These are phyloP conservation scores for Priceomyces haplophilus DNA, from an alignment of 805 yeast genomes.

Conservation along the genomic window DNA sequence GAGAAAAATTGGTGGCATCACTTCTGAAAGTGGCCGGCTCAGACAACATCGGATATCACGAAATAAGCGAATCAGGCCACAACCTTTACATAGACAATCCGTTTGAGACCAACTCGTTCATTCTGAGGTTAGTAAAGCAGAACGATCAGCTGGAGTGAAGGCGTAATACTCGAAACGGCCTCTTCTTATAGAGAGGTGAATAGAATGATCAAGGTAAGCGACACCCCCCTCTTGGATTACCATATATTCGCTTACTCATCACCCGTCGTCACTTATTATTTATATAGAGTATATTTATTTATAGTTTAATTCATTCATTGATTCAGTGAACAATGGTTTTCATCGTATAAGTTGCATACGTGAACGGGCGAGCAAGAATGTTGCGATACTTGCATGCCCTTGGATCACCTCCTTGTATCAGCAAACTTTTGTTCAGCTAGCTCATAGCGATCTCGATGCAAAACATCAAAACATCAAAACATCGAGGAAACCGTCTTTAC, in stretches of 20 bases:
- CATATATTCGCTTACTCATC: not conserved
- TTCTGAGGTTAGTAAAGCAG: constrained; percentile 11
- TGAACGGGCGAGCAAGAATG: no score
- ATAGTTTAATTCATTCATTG: no score
- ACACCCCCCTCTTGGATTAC: not conserved
- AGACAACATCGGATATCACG: constrained; percentile 22
- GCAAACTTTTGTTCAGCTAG: no score
- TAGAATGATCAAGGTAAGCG: not conserved
- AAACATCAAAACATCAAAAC: no score
- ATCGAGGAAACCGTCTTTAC: no score
- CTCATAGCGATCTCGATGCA: no score
- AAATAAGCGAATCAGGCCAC: constrained; percentile 40
- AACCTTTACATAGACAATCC: constrained; percentile 46
- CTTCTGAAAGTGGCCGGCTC: constrained; percentile 17
- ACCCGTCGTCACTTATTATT: no score
- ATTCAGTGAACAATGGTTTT: no score
- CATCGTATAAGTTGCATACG: no score
- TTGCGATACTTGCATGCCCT: no score
- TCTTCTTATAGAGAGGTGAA: not conserved
- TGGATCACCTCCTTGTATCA: no score
- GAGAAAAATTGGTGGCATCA: constrained; percentile 29
- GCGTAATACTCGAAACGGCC: not conserved
- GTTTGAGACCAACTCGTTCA: constrained; percentile 34
- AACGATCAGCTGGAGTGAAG: not conserved
- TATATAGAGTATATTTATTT: no score